A percentile compares a stretch with the other conserved stretches of the same genome.
These are phyloP conservation scores for Ceratocystis harringtonii DNA, from an alignment of 2,329 filamentous ascomycete species.

Conservation along the genomic window DNA sequence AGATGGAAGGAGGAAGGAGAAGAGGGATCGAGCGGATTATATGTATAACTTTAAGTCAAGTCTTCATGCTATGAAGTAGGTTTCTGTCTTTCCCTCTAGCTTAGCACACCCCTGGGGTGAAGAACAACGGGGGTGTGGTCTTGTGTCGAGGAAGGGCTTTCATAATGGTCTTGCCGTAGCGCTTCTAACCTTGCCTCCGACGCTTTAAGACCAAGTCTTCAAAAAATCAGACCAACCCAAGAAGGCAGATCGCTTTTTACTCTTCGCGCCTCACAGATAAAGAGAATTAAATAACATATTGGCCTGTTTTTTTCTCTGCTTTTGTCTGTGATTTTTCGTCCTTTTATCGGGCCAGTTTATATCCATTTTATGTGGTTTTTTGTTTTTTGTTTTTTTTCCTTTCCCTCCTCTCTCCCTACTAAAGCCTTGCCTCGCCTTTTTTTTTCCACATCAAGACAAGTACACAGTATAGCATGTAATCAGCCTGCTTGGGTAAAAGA, in stretches of 20 bases:
- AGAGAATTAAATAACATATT: not conserved
- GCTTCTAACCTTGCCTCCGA: conserved; percentile 2
- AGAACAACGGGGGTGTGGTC: not conserved
- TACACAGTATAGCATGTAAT: not conserved
- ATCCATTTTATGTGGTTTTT: not conserved
- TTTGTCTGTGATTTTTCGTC: not conserved
- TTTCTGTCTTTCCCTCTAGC: not conserved
- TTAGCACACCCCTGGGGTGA: not conserved
- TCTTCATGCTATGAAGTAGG: not conserved
- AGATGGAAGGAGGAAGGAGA: conserved; percentile 7
- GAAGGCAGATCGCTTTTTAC: not conserved
- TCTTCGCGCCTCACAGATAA: not conserved
- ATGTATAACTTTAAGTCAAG: conserved; percentile 10
- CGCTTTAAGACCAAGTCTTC: conserved; percentile 1
- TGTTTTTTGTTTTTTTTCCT: not conserved
- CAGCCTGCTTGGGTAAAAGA: not conserved
- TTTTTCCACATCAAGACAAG: not conserved
- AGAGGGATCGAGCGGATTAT: conserved; percentile 8
- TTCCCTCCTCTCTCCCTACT: not conserved
- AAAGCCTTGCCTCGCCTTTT: not conserved
- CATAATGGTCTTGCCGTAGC: not conserved
- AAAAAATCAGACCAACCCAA: conserved; percentile 5
- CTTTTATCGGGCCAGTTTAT: not conserved
- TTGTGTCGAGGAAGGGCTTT: not conserved
- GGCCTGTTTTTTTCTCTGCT: not conserved